These are phyloP conservation scores for Solanum arcanum DNA, from an alignment of 257 asterid genomes.

Conservation along the genomic window DNA sequence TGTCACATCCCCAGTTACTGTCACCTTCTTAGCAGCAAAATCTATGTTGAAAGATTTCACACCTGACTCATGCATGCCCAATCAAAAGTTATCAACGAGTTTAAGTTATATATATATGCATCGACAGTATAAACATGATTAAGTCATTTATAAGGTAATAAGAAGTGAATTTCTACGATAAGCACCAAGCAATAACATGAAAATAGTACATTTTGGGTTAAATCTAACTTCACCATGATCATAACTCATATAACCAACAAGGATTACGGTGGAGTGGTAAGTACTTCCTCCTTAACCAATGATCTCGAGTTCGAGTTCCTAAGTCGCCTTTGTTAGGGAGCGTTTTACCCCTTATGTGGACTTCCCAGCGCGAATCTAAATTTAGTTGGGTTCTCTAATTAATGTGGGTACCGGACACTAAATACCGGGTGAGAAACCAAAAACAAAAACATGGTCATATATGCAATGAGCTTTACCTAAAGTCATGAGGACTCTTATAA, in stretches of 20 bases:
- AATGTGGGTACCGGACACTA: too few relatives aligned
- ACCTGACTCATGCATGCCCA: not conserved
- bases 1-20: slow-evolving; percentile 10
- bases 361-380: fast-evolving
- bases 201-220: not conserved
- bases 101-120: not conserved
- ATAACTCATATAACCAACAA: too few relatives aligned
- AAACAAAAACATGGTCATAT: too few relatives aligned
- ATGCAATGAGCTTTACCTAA: too few relatives aligned
- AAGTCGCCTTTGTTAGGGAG: too few relatives aligned
- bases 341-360: too few relatives aligned
- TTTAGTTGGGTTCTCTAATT: too few relatives aligned
- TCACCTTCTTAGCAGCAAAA: slow-evolving; percentile 1
- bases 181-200: not conserved
- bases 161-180: not conserved
- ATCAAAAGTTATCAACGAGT: not conserved
- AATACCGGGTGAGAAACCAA: too few relatives aligned
- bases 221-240: too few relatives aligned
- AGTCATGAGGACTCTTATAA: not conserved
- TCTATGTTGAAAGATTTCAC: slow-evolving; percentile 10
- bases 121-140: not conserved
- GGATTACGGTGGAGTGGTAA: too few relatives aligned
- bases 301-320: too few relatives aligned
- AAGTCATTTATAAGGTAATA: not conserved
- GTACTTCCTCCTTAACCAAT: too few relatives aligned